Conservation (phyloP, 192 early-diverging fungal genomes). For the Coemansia reversa region DNA sequence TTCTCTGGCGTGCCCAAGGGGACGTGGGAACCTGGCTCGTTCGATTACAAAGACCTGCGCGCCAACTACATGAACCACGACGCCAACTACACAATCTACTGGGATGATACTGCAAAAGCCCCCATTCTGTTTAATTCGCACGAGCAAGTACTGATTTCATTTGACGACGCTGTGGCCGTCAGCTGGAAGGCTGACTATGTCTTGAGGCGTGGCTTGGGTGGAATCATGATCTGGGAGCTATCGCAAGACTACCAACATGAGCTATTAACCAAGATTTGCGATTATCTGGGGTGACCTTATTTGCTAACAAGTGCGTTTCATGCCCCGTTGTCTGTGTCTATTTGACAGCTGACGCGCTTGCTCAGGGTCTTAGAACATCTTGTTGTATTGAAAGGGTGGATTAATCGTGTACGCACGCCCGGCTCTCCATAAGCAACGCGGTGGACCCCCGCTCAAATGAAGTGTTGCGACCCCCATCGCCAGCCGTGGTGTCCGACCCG, state of each 20-base stretch:
- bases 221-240: constrained; percentile 83
- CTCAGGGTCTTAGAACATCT: too few species aligned
- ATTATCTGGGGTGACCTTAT: constrained; percentile 40
- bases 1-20: constrained; percentile 75
- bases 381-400: too few species aligned
- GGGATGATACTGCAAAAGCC: constrained; percentile 75
- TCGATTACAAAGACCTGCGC: constrained; percentile 81
- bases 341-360: too few species aligned
- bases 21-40: constrained; percentile 87
- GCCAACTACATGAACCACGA: constrained; percentile 48
- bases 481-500: not conserved
- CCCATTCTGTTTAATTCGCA: constrained; percentile 78
- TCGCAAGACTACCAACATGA: constrained; percentile 46
- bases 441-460: not conserved
- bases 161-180: constrained; percentile 71
- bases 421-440: not conserved
- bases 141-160: constrained; percentile 72
- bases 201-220: constrained; percentile 58
- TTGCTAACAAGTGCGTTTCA: not conserved
- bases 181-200: constrained; percentile 69
- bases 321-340: not conserved
- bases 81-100: constrained; percentile 64
- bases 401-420: not conserved
- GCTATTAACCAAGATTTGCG: constrained; percentile 51
- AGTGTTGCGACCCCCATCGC: not conserved